Base-by-base conservation (phyloP, 306 rosid genomes). In the Fagus crenata region DNA sequence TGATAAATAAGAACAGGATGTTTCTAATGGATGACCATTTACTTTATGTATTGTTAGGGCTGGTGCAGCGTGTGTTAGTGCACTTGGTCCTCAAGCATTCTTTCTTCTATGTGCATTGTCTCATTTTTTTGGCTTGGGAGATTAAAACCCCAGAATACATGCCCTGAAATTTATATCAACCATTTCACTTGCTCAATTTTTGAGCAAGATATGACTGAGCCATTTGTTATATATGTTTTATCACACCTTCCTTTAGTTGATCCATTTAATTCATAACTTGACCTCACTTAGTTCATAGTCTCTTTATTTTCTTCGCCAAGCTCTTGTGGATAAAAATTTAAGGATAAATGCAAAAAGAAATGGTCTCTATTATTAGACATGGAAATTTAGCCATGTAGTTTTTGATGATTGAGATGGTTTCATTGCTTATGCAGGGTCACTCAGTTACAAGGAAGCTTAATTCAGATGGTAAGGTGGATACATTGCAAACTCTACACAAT, bases 381-480 rank as follows among this genome's bases (percentile, higher is more conserved):
- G n/a, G 33, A 77, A 33, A 35, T 39, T 5, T 33, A 11, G 7
- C 18, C 3, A 37, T 14, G 18, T 13, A 3, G 4, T 51, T 33
- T n/a, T 7, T 64, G 58, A 7, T 67, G 32, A 36, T 60, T 83
- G 42, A 70, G 11, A 63, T 59, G 60, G 31, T 77, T 77, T 39
- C 32, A 12, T 73, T 67, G 13, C 70, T 35, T 69, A 7, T 77
- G 83, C 63, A 95, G 97, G 98, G 97, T 64, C 98, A 92, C 81
- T 87, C 96, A 40, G 78, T 90, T 59, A 86, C 89, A 15, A 90
- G 96, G 84, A 95, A 87, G 89, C 92, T 95, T 35, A 85, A 85
- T 39, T 73, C 96, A 3, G 90, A 90, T 53, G 97, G 97, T 1
- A 85, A 87, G 86, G 85, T 92, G 77, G 92, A 88, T 73, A 76